phyloP scores from a whole-genome alignment of 192 early-diverging fungal species.

The Umbelopsis sp. region DNA sequence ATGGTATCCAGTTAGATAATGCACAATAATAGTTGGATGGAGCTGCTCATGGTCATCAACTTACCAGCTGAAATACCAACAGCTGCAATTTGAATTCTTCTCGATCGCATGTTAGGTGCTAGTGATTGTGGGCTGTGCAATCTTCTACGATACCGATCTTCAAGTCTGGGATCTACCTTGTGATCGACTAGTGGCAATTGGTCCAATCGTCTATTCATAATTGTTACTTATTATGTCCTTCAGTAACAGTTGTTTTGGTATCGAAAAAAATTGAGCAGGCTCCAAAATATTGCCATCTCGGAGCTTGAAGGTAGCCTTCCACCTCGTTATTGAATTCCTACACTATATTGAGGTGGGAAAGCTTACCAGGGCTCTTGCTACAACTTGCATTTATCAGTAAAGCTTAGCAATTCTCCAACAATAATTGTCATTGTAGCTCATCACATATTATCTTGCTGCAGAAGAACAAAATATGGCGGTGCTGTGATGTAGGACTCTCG shows the following conservation, averaged over 20 bases:
- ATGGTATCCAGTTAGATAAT: not conserved
- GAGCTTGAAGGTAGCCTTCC: not conserved
- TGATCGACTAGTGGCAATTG: conserved; percentile 9
- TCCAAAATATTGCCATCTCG: not conserved
- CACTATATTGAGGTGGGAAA: no score
- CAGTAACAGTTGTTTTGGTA: not conserved
- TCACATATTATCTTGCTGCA: no score
- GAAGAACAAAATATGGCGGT: no score
- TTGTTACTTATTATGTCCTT: not conserved
- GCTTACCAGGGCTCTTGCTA: no score
- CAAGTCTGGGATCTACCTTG: conserved; percentile 5
- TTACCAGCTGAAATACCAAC: conserved; percentile 3
- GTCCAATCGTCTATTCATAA: not conserved
- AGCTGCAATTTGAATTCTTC: not conserved
- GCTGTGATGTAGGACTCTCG: no score
- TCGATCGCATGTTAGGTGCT: conserved; percentile 8
- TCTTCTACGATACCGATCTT: conserved; percentile 11
- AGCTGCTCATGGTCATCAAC: not conserved
- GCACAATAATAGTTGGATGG: not conserved
- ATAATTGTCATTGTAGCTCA: no score
- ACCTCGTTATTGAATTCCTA: no score
- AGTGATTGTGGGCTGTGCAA: conserved; percentile 13
- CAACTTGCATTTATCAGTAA: no score
- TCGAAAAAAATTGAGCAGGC: no score
- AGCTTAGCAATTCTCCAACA: no score